Evolutionary conservation across 2,329 filamentous ascomycete genomes (phyloP).

Genomic region (Pseudogymnoascus sp.): DNA sequence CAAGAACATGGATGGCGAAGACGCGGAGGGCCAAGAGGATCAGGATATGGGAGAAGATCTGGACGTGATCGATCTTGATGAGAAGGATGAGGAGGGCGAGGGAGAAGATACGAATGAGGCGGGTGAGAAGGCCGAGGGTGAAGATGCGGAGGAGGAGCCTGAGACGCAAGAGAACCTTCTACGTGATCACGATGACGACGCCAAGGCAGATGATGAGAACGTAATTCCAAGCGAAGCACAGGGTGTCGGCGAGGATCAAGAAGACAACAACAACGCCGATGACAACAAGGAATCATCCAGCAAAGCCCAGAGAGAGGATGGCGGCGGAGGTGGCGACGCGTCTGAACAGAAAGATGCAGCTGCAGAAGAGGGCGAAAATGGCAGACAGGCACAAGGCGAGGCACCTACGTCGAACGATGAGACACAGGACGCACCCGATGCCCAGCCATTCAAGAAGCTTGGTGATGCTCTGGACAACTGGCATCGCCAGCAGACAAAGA

Average conservation of each 20-base stretch:
- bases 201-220: conserved; percentile 52
- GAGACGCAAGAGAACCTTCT: conserved; percentile 39
- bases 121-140: conserved; percentile 40
- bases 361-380: conserved; percentile 54
- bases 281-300: conserved; percentile 53
- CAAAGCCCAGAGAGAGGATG: conserved; percentile 59
- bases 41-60: conserved; percentile 30
- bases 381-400: conserved; percentile 36
- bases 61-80: conserved; percentile 27
- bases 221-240: conserved; percentile 56
- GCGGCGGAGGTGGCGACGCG: conserved; percentile 57
- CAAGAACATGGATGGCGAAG: conserved; percentile 35
- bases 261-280: conserved; percentile 52
- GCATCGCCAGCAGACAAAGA: conserved; percentile 83
- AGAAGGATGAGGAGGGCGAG: conserved; percentile 23
- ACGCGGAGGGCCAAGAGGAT: conserved; percentile 34
- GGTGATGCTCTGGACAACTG: conserved; percentile 88
- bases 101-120: conserved; percentile 44
- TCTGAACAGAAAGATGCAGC: conserved; percentile 57
- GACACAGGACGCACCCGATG: conserved; percentile 37
- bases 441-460: conserved; percentile 84
- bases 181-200: conserved; percentile 37
- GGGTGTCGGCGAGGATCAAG: conserved; percentile 58
- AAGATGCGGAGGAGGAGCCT: conserved; percentile 45
- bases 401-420: conserved; percentile 31